Evolutionary conservation across 129 eudicot genomes (phyloP), one percentile per base, ranked within the genome.

Genomic region (Solidago caesia): DNA sequence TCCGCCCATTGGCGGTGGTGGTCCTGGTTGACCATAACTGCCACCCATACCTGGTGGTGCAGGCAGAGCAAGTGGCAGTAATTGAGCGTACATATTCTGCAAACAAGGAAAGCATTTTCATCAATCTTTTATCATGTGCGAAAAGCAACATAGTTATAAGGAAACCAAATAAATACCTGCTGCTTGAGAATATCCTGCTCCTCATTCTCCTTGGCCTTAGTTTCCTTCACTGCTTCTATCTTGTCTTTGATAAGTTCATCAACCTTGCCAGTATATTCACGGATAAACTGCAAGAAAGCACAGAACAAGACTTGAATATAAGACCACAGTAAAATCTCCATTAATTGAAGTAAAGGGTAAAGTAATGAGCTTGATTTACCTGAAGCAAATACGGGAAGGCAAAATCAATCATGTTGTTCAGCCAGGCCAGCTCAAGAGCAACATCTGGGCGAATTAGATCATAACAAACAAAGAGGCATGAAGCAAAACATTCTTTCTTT

Each of bases 401-500:
- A 68, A 93, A 93, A 83, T 93, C 98, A 4, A 93, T 80, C 96
- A 93, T 93, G 75, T 93, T 93, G 79, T 93, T 90, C 85, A 93
- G 84, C 98, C 98, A 93, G 60, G 98, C 98, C n/a, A 93, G 96
- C 73, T 93, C 98, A 78, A 93, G 84, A 9, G 92, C 98, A 62
- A 93, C 96, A 86, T 93, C 98, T 6, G 96, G 73, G 39, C 98
- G 96, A 42, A 93, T 90, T 79, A 90, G 75, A 78, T 90, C 98
- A 52, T 93, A 93, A 77, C 96, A 93, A 56, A 93, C 98, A 61
- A 89, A 93, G 33, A 93, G 96, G 76, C 98, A 90, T 5, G 98
- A 87, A n/a, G 98, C 96, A 82, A 93, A 93, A 83, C 98, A 93
- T 81, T 93, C 96, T 82, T 93, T 93, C 91, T 93, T 93, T 48